These are phyloP conservation scores for Metschnikowia rubicola DNA, from an alignment of 805 yeast species.

Conservation along the genomic window DNA sequence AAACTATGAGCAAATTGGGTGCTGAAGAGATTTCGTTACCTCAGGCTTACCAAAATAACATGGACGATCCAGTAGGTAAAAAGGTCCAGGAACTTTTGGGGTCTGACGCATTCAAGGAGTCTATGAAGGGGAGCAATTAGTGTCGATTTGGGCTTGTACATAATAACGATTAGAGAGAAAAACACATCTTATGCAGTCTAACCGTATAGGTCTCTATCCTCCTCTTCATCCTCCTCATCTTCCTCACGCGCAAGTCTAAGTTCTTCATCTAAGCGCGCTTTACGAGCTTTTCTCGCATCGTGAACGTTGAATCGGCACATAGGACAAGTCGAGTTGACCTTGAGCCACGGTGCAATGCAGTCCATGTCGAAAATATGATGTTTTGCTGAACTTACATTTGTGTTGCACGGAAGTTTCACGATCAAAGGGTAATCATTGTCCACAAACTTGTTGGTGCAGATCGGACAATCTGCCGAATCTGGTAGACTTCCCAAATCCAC, in stretches of 20 bases:
- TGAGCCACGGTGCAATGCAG: constrained; percentile 88
- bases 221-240: constrained; percentile 46
- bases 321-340: constrained; percentile 74
- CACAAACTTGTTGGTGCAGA: constrained; percentile 70
- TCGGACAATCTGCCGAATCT: constrained; percentile 70
- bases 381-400: constrained; percentile 24
- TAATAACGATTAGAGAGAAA: constrained; percentile 3
- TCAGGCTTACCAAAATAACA: constrained; percentile 27
- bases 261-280: constrained; percentile 33
- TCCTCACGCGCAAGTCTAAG: constrained; percentile 37
- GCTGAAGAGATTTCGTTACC: constrained; percentile 31
- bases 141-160: constrained; percentile 6
- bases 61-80: constrained; percentile 49
- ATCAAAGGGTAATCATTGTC: constrained; percentile 78
- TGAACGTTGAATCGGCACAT: constrained; percentile 74
- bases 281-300: constrained; percentile 30
- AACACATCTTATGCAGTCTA: constrained; percentile 19
- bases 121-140: constrained; percentile 28
- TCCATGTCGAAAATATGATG: constrained; percentile 82
- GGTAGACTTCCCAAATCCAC: constrained; percentile 39
- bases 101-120: constrained; percentile 67
- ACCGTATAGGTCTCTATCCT: constrained; percentile 73
- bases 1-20: constrained; percentile 33
- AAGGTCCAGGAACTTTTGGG: constrained; percentile 69
- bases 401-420: constrained; percentile 67